Conservation (phyloP, 148 eudicot genomes). For the Camellia lanceoleosa region DNA sequence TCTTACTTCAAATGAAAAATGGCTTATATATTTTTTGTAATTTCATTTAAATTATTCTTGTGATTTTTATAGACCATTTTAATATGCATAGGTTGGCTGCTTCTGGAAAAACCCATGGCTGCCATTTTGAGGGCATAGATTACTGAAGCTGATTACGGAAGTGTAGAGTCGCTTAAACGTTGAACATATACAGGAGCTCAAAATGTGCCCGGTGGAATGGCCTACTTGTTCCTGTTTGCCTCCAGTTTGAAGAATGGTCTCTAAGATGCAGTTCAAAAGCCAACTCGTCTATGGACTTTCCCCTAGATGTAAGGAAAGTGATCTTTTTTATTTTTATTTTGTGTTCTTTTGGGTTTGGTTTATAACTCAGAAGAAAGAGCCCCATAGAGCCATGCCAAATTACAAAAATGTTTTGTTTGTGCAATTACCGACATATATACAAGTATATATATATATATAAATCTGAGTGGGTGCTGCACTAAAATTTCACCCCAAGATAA, state of each 20-base stretch:
- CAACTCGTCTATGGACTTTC: neutral
- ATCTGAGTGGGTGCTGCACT: neutral
- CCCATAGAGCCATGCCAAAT: neutral
- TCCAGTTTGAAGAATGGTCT: neutral
- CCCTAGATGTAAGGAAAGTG: no score
- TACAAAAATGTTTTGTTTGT: neutral
- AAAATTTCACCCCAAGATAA: no score
- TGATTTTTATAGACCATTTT: neutral
- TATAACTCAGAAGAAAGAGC: neutral
- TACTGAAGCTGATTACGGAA: neutral
- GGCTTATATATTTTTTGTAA: no score
- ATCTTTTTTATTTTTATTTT: neutral
- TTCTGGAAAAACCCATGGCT: neutral
- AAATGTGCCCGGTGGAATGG: neutral
- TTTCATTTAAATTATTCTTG: neutral
- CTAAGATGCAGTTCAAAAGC: neutral
- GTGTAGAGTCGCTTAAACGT: neutral
- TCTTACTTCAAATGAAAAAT: no score
- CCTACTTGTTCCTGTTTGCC: neutral
- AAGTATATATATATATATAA: no score
- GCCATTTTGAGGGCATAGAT: neutral
- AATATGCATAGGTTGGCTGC: constrained; percentile 7
- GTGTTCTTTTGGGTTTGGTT: neutral
- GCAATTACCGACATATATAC: neutral
- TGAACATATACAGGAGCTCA: neutral